A percentile compares a stretch with the other conserved stretches of the same genome.
phyloP scores from a whole-genome alignment of 2,329 filamentous ascomycete genomes.

The Camptophora hylomeconis region DNA sequence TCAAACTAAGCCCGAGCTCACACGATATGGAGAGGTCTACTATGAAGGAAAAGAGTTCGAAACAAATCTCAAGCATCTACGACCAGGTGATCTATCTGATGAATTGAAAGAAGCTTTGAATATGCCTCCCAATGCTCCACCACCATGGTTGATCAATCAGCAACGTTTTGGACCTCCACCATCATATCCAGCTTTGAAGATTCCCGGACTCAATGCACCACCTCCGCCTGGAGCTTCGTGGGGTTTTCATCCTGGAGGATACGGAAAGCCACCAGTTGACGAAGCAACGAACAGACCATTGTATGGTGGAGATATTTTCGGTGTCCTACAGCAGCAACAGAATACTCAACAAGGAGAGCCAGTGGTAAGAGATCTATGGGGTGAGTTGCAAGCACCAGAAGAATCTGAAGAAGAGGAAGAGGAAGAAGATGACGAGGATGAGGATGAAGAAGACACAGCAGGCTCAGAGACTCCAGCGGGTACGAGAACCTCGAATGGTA shows the following conservation, averaged over 20 bases:
- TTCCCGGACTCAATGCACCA: slow-evolving; percentile 86
- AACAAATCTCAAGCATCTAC: slow-evolving; percentile 80
- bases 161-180: slow-evolving; percentile 88
- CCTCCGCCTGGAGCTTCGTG: slow-evolving; percentile 79
- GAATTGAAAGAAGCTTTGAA: slow-evolving; percentile 83
- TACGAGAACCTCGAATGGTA: slow-evolving; percentile 66
- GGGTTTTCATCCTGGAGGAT: slow-evolving; percentile 92
- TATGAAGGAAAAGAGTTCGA: slow-evolving; percentile 98
- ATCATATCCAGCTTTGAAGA: slow-evolving; percentile 88
- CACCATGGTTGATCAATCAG: slow-evolving; percentile 94
- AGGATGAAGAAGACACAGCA: slow-evolving; percentile 47
- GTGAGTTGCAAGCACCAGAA: slow-evolving; percentile 70
- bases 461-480: slow-evolving; percentile 65
- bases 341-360: slow-evolving; percentile 58
- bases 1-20: slow-evolving; percentile 89
- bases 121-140: slow-evolving; percentile 83
- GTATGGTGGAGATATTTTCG: slow-evolving; percentile 91
- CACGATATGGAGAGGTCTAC: slow-evolving; percentile 95
- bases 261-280: slow-evolving; percentile 89
- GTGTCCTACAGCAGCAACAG: slow-evolving; percentile 52
- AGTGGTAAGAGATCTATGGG: slow-evolving; percentile 81
- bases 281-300: slow-evolving; percentile 73
- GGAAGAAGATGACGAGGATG: slow-evolving; percentile 56
- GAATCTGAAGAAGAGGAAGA: slow-evolving; percentile 49
- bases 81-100: slow-evolving; percentile 80